Evolutionary conservation across 768 basidiomycete species (phyloP).

Genomic region (Amanita rubescens): DNA sequence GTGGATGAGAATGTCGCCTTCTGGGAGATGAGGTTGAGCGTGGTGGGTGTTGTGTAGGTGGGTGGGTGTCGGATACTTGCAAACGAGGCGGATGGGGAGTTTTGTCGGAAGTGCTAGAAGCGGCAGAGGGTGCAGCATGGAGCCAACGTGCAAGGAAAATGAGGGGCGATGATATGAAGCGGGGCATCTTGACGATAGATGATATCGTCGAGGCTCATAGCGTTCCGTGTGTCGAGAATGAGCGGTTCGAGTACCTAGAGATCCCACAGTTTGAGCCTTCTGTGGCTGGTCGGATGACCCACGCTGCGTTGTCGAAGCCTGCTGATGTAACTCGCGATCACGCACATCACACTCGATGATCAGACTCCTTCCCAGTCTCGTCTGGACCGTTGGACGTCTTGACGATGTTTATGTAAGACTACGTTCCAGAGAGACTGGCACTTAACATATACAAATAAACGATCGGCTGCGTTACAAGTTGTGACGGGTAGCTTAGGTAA

Average conservation of each 20-base stretch:
- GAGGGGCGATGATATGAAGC: conserved; percentile 3
- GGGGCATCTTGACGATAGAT: neutral
- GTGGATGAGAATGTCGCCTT: conserved; percentile 34
- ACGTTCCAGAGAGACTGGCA: no score
- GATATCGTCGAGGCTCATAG: conserved; percentile 2
- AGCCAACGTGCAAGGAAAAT: conserved; percentile 4
- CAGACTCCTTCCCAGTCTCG: no score
- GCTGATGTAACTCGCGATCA: no score
- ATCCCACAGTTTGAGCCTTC: no score
- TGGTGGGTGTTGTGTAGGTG: conserved; percentile 26
- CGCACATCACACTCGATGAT: no score
- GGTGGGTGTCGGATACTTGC: conserved; percentile 36
- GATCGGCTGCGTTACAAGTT: neutral
- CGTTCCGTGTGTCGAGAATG: no score
- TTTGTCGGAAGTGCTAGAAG: neutral
- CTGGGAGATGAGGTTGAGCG: conserved; percentile 21
- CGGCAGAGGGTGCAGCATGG: conserved; percentile 1
- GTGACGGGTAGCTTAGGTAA: neutral
- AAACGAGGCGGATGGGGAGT: conserved; percentile 23
- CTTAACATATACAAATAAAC: no score
- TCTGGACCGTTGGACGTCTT: no score
- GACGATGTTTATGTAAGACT: no score
- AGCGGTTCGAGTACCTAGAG: no score
- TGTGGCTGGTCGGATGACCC: no score
- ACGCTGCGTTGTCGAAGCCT: no score